Base-by-base conservation (phyloP, 139 green algal species). In the Mesotaenium endlicherianum region DNA sequence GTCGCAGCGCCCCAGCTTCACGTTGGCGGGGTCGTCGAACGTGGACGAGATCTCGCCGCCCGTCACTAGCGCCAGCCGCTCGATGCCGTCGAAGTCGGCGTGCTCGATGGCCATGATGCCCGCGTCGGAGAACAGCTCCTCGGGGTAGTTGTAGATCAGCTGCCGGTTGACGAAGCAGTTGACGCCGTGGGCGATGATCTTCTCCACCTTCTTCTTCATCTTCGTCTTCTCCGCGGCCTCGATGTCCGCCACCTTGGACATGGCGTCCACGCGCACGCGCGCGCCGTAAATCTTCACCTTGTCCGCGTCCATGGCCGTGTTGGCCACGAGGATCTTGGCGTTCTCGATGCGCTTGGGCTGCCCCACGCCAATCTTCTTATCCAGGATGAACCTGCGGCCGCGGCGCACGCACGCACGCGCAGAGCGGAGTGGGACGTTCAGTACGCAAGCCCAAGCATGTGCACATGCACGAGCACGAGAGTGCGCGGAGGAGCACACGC, bases 231-330 rank as follows among this genome's bases (percentile, higher is more conserved):
- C 97, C 3, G 96, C 97, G 47, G 90, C 91, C 89, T 99, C 97
- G 45, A 99, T 98, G 39, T 98, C 95, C 0, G 93, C 96, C 14
- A 88, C 78, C 91, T 97, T 98, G 36, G 90, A 55, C 93, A 98
- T 97, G 85, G 75, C 88, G 77, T 96, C 93, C 42, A 93, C 93
- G 11, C 91, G 87, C 59, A 96, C 93, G 57, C 93, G 83, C 0
- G 93, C 93, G 42, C 94, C 94, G 83, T 99, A 99, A 88, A 99
- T 99, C 91, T 99, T 99, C 91, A 99, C 95, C 90, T 99, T 99
- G 89, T 99, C 96, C 0, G 95, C 98, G 91, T 99, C 97, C 97
- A 99, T 99, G 47, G 96, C 84, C 0, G 97, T 99, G 92, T 99
- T 99, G 80, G 97, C 94, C 6, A 99, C 70, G 77, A 99, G 86